Conservation (phyloP, 192 early-diverging fungal genomes). For the Obelidium mucronatum region DNA sequence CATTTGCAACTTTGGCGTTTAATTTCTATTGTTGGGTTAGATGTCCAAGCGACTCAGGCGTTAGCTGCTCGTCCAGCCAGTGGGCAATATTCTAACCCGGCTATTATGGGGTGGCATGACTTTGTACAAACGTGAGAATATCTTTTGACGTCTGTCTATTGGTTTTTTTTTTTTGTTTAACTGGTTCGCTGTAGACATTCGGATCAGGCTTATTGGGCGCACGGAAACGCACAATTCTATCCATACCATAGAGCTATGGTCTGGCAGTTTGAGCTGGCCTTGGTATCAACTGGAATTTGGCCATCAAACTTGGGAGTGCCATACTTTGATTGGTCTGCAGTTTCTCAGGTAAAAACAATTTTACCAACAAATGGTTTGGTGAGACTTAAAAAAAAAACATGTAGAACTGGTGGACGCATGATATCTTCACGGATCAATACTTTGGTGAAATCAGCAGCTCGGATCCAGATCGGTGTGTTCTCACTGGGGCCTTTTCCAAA, state of each 20-base stretch:
- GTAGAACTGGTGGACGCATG: slow-evolving; percentile 25
- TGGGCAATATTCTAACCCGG: slow-evolving; percentile 13
- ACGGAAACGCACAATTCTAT: slow-evolving; percentile 33
- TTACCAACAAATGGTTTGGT: neutral
- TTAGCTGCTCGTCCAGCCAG: neutral
- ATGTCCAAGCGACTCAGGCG: neutral
- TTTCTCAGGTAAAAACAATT: slow-evolving; percentile 9
- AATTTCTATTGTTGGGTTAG: neutral
- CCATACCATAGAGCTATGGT: slow-evolving; percentile 35
- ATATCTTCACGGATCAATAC: slow-evolving; percentile 17
- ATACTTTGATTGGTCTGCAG: slow-evolving; percentile 32
- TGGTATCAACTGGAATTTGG: slow-evolving; percentile 20
- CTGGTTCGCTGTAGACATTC: slow-evolving; percentile 5
- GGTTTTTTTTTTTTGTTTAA: neutral
- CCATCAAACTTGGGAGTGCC: slow-evolving; percentile 24
- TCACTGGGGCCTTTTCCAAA: slow-evolving; percentile 12
- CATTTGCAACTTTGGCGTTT: too few species aligned
- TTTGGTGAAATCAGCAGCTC: slow-evolving; percentile 1
- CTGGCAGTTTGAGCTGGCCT: slow-evolving; percentile 22
- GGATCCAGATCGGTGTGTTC: slow-evolving; percentile 15
- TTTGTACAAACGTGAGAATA: slow-evolving; percentile 13
- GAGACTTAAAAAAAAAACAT: too few species aligned
- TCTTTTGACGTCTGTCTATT: neutral
- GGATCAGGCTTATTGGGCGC: slow-evolving; percentile 17
- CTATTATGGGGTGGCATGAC: slow-evolving; percentile 16